phyloP scores from a whole-genome alignment of 192 early-diverging fungal genomes.

The Coemansia sp. region DNA sequence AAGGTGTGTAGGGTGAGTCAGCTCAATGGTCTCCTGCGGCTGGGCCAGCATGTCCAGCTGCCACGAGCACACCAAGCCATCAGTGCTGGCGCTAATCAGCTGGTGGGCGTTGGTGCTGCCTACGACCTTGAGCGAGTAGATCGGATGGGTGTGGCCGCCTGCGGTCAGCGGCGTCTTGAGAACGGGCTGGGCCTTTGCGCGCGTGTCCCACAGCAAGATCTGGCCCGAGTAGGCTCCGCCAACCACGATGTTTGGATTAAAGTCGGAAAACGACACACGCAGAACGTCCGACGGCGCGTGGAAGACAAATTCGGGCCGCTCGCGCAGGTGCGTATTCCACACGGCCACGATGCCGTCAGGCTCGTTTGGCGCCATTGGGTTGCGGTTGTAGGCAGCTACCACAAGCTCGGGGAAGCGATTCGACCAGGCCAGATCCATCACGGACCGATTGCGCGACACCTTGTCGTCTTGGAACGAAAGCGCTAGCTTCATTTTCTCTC shows the following conservation, averaged over 20 bases:
- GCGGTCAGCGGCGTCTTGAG: conserved; percentile 93
- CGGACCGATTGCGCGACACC: conserved; percentile 82
- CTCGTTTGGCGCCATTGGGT: conserved; percentile 80
- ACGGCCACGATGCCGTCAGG: conserved; percentile 93
- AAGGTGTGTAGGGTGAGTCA: conserved; percentile 72
- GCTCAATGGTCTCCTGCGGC: conserved; percentile 88
- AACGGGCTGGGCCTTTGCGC: conserved; percentile 86
- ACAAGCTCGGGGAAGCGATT: conserved; percentile 87
- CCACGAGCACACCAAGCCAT: conserved; percentile 97
- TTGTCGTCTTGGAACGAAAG: conserved; percentile 80
- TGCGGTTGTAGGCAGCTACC: conserved; percentile 92
- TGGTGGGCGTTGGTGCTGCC: conserved; percentile 97
- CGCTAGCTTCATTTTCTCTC: conserved; percentile 70
- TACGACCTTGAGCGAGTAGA: conserved; percentile 86
- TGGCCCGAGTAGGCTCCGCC: conserved; percentile 99
- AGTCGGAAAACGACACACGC: conserved; percentile 85
- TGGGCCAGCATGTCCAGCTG: conserved; percentile 97
- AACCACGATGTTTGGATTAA: conserved; percentile 90
- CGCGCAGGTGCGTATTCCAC: conserved; percentile 89
- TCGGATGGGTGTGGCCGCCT: conserved; percentile 95
- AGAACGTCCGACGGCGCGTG: conserved; percentile 92
- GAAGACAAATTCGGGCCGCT: conserved; percentile 95
- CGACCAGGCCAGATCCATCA: conserved; percentile 95
- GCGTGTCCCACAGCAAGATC: conserved; percentile 96
- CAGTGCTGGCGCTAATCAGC: conserved; percentile 90